These are phyloP conservation scores for Gossypium mustelinum DNA, from an alignment of 345 rosid species.

Conservation along the genomic window DNA sequence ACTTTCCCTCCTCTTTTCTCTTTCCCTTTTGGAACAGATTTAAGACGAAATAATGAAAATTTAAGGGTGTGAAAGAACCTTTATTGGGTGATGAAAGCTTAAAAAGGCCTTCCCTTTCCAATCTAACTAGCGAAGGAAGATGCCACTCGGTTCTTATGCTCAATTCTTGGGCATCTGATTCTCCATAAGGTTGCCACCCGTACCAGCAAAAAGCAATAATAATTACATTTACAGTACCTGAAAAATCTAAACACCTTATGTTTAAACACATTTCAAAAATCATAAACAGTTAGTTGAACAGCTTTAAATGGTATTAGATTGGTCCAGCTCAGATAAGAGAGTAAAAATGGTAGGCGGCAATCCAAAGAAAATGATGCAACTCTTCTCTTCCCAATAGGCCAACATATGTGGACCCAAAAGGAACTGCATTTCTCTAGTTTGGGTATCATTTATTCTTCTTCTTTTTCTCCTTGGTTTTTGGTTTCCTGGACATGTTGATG, in stretches of 20 bases:
- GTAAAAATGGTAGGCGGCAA: conserved; percentile 21
- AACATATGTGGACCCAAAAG: conserved; percentile 18
- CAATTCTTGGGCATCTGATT: conserved; percentile 27
- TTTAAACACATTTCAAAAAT: neutral
- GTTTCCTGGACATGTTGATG: neutral
- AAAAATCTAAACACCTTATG: too few relatives aligned
- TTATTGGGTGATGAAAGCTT: neutral
- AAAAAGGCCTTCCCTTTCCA: too few relatives aligned
- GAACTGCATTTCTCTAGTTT: conserved; percentile 11
- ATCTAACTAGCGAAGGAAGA: neutral
- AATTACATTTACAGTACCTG: too few relatives aligned
- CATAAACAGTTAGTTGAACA: conserved; percentile 14
- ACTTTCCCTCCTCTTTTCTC: neutral
- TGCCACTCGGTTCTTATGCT: neutral
- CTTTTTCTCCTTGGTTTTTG: neutral
- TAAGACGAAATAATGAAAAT: neutral
- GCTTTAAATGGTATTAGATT: neutral
- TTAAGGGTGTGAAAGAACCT: too few relatives aligned
- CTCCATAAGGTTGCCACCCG: neutral
- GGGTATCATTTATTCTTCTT: neutral
- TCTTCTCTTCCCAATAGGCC: conserved; percentile 23
- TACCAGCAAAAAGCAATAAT: too few relatives aligned
- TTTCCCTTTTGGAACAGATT: neutral
- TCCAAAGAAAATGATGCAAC: conserved; percentile 36
- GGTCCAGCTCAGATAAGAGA: neutral